A percentile compares a stretch with the other conserved stretches of the same genome.
These are phyloP conservation scores for Pistacia vera DNA, from an alignment of 345 rosid species.

Conservation along the genomic window DNA sequence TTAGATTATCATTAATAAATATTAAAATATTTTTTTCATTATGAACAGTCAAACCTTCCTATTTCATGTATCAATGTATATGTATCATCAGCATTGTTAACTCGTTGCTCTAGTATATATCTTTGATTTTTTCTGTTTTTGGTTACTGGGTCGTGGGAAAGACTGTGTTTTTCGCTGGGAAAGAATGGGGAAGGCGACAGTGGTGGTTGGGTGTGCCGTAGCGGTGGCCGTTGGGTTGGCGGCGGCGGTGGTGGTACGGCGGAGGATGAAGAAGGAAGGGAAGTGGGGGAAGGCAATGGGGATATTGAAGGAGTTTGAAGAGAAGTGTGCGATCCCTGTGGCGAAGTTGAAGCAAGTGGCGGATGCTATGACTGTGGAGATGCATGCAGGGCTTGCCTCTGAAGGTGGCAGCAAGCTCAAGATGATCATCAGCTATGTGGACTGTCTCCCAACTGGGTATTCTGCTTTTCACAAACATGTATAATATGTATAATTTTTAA, in stretches of 20 bases:
- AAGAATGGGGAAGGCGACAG: slow-evolving; percentile 49
- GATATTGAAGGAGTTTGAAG: slow-evolving; percentile 72
- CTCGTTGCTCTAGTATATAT: neutral
- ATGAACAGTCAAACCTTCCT: neutral
- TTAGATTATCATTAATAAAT: too few species aligned
- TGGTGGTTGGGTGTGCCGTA: slow-evolving; percentile 55
- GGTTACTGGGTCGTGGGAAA: neutral
- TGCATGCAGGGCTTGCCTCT: slow-evolving; percentile 97
- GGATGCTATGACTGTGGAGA: slow-evolving; percentile 98
- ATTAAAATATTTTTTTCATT: too few species aligned
- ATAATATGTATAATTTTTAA: too few species aligned
- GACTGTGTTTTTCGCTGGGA: neutral
- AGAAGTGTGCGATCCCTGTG: slow-evolving; percentile 75
- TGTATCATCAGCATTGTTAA: neutral
- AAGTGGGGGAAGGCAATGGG: slow-evolving; percentile 74
- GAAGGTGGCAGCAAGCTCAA: slow-evolving; percentile 97
- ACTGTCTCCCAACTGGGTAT: slow-evolving; percentile 95
- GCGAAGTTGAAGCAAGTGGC: slow-evolving; percentile 75
- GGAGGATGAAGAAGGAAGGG: slow-evolving; percentile 60
- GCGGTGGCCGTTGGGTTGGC: slow-evolving; percentile 50
- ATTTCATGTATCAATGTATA: neutral
- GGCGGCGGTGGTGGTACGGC: slow-evolving; percentile 63
- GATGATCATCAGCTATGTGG: slow-evolving; percentile 95
- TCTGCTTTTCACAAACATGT: neutral
- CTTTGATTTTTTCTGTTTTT: neutral